These are phyloP conservation scores for Fusarium secorum DNA, from an alignment of 2,329 filamentous ascomycete genomes.

Conservation along the genomic window DNA sequence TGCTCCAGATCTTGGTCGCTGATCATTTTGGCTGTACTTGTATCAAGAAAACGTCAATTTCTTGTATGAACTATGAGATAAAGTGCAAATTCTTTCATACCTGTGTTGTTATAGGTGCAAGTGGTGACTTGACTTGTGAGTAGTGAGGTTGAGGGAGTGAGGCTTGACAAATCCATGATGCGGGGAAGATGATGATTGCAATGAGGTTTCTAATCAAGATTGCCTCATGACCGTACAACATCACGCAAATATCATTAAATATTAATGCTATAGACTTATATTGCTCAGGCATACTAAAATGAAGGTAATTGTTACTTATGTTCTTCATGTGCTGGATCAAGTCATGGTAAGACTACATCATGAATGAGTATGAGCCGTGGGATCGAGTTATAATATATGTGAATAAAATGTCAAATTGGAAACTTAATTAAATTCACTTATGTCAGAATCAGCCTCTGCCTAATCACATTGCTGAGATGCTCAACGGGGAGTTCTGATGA, in stretches of 20 bases:
- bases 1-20: constrained; percentile 19
- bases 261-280: accelerated
- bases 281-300: background rate
- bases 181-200: constrained; percentile 20
- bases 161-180: constrained; percentile 16
- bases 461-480: background rate
- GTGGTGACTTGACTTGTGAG: background rate
- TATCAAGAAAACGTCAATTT: background rate
- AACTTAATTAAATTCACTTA: accelerated
- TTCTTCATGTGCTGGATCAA: background rate
- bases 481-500: background rate
- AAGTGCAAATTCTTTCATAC: background rate
- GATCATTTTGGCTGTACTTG: constrained; percentile 1
- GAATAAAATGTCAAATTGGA: accelerated
- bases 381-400: background rate
- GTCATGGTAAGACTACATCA: too few relatives aligned
- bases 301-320: background rate
- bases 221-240: background rate
- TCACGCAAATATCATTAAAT: background rate
- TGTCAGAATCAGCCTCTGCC: too few relatives aligned
- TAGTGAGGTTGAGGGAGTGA: background rate
- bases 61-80: background rate
- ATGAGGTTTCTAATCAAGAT: background rate
- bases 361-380: background rate
- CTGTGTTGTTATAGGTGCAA: background rate